phyloP scores from a whole-genome alignment of 1,139 yeast species.

The Debaryomyces subglobosus region DNA sequence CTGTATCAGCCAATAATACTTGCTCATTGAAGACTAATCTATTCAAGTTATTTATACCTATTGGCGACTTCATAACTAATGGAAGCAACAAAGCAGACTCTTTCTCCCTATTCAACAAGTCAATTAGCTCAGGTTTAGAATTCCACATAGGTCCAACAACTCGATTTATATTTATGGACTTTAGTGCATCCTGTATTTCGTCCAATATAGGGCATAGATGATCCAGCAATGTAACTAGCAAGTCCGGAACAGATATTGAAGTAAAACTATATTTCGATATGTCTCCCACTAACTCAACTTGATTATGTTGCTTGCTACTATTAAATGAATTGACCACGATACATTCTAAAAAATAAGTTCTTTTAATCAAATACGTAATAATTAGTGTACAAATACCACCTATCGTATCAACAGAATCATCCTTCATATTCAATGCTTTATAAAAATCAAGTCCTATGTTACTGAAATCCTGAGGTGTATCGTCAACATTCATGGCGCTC shows the following conservation, averaged over 20 bases:
- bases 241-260: neutral
- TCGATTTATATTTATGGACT: neutral
- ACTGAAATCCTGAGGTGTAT: conserved; percentile 5
- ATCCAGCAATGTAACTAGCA: conserved; percentile 25
- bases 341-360: conserved; percentile 27
- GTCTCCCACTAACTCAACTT: neutral
- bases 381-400: conserved; percentile 13
- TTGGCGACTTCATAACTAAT: conserved; percentile 24
- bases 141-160: conserved; percentile 1
- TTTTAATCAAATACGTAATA: conserved; percentile 30
- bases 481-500: conserved; percentile 10
- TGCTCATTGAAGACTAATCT: conserved; percentile 13
- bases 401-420: conserved; percentile 6
- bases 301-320: neutral
- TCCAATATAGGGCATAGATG: conserved; percentile 36
- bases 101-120: conserved; percentile 25
- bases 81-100: conserved; percentile 33
- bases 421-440: conserved; percentile 8
- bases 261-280: conserved; percentile 2
- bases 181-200: conserved; percentile 13
- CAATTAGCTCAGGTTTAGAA: neutral
- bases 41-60: conserved; percentile 15
- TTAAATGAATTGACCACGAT: conserved; percentile 11
- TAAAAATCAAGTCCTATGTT: conserved; percentile 5
- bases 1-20: conserved; percentile 8